These are phyloP conservation scores for Stereocaulon alpinum DNA, from an alignment of 495 filamentous ascomycete genomes.

Conservation along the genomic window DNA sequence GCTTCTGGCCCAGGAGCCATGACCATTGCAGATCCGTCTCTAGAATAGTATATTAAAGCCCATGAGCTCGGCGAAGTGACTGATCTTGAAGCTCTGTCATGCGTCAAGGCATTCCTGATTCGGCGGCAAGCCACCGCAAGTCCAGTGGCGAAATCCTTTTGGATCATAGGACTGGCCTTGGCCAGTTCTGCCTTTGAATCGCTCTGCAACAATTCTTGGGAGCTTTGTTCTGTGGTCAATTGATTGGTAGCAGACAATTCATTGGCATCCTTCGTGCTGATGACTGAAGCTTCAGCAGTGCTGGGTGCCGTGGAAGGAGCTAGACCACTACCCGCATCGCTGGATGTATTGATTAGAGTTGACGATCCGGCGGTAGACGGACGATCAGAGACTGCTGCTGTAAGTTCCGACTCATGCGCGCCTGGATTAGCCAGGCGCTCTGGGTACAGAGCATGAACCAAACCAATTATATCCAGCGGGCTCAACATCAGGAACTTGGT, in stretches of 20 bases:
- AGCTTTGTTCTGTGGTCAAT: background rate
- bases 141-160: background rate
- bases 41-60: constrained; percentile 7
- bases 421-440: constrained; percentile 46
- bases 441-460: constrained; percentile 64
- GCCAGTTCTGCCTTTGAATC: background rate
- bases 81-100: background rate
- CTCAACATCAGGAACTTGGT: constrained; percentile 47
- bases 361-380: constrained; percentile 39
- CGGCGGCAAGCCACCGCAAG: background rate
- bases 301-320: constrained; percentile 12
- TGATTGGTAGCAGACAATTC: constrained; percentile 25
- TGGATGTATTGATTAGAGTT: constrained; percentile 13
- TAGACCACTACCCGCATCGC: constrained; percentile 3
- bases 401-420: constrained; percentile 34
- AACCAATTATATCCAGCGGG: constrained; percentile 59
- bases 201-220: background rate
- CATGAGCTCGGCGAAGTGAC: background rate
- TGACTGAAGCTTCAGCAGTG: constrained; percentile 39
- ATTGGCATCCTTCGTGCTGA: constrained; percentile 44
- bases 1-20: constrained; percentile 47
- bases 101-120: background rate
- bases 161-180: background rate
- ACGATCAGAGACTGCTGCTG: constrained; percentile 42
- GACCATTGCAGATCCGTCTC: constrained; percentile 16